phyloP scores from a whole-genome alignment of 2,329 filamentous ascomycete species.

The Pseudogymnoascus sp. region DNA sequence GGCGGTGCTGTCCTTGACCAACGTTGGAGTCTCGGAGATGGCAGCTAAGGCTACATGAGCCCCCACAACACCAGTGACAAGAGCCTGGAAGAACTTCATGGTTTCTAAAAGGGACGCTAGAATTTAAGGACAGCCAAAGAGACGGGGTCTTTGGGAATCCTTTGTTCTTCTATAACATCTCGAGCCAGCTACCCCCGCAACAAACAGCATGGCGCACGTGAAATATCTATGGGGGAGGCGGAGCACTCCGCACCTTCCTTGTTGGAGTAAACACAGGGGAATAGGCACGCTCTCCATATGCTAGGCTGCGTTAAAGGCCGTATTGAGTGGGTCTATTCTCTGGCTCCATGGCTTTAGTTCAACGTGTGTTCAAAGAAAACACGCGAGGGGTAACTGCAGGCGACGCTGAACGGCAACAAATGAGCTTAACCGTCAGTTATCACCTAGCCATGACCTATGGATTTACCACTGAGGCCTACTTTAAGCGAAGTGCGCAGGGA shows the following conservation, averaged over 20 bases:
- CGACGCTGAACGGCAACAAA: background rate
- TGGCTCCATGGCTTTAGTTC: background rate
- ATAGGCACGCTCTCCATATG: background rate
- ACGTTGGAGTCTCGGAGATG: background rate
- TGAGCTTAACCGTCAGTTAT: background rate
- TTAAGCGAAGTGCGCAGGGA: background rate
- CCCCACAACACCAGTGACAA: conserved; percentile 1
- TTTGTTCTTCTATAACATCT: conserved; percentile 3
- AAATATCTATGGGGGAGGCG: background rate
- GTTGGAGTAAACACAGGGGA: background rate
- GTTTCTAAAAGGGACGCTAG: background rate
- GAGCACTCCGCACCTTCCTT: conserved; percentile 4
- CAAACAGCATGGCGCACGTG: background rate
- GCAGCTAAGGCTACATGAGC: background rate
- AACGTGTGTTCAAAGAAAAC: background rate
- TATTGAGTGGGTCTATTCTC: background rate
- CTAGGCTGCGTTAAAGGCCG: background rate
- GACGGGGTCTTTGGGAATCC: background rate
- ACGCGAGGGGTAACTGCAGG: too few relatives aligned
- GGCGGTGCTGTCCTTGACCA: conserved; percentile 11
- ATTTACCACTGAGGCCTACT: background rate
- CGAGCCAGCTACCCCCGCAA: background rate
- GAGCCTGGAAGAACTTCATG: conserved; percentile 7
- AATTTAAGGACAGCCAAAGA: background rate
- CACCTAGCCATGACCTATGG: background rate